Conservation (phyloP, 495 filamentous ascomycete genomes). For the Lentithecium fluviatile region DNA sequence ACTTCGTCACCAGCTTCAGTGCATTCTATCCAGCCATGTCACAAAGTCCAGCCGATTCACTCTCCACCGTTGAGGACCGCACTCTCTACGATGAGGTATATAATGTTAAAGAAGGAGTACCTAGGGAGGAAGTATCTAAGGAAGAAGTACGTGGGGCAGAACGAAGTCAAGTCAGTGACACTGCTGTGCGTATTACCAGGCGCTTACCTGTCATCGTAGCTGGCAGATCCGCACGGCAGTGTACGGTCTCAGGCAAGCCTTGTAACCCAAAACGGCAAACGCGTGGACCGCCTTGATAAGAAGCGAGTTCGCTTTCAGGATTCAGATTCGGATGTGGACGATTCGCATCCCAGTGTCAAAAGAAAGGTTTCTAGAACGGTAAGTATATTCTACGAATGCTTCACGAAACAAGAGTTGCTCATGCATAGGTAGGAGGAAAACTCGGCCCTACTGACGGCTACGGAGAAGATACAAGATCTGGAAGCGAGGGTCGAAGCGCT, state of each 20-base stretch:
- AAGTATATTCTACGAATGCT: background rate
- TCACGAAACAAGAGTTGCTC: background rate
- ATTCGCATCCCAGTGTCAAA: background rate
- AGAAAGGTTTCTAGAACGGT: background rate
- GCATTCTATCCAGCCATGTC: background rate
- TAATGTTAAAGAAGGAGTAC: background rate
- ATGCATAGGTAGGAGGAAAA: background rate
- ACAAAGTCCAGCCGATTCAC: background rate
- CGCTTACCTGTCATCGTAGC: background rate
- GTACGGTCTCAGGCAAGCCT: background rate
- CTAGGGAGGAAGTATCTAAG: background rate
- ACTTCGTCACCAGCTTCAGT: conserved; percentile 2
- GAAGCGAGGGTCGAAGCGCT: background rate
- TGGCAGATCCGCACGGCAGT: background rate
- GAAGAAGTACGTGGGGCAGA: background rate
- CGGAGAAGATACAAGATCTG: background rate
- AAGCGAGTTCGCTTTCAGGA: background rate
- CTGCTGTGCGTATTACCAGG: background rate
- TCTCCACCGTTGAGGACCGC: background rate
- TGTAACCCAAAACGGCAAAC: background rate
- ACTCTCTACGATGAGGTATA: conserved; percentile 6
- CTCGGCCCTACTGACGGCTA: background rate
- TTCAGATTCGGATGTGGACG: background rate
- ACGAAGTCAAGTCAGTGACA: background rate
- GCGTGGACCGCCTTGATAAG: background rate